Conservation (phyloP, 2,329 filamentous ascomycete species). For the Scleromitrula shiraiana region DNA sequence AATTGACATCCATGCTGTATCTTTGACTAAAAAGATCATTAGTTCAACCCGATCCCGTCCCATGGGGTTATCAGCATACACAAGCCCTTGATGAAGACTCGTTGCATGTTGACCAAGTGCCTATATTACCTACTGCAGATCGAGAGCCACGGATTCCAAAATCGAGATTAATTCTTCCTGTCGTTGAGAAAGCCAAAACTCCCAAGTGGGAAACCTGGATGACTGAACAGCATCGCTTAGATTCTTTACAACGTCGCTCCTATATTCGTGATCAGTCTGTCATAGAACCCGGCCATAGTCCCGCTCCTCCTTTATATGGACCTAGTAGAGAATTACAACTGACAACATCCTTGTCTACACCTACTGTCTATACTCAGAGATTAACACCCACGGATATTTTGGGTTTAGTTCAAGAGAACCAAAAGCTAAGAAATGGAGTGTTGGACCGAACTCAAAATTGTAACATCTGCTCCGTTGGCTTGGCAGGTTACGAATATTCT, state of each 20-base stretch:
- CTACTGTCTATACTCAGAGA: constrained; percentile 1
- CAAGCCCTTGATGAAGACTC: not conserved
- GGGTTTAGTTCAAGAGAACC: constrained; percentile 16
- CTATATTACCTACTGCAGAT: not conserved
- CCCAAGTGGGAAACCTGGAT: constrained; percentile 16
- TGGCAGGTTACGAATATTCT: constrained; percentile 13
- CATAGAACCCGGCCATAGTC: constrained; percentile 21
- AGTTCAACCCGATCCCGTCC: not conserved
- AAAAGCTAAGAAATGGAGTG: constrained; percentile 17
- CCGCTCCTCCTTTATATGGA: constrained; percentile 16
- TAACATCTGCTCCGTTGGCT: constrained; percentile 15
- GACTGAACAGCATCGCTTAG: constrained; percentile 15
- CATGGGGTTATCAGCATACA: constrained; percentile 6
- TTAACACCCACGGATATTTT: constrained; percentile 22
- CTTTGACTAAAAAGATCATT: not conserved
- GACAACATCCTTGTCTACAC: not conserved
- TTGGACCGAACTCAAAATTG: constrained; percentile 19
- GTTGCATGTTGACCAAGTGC: not conserved
- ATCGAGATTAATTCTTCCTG: constrained; percentile 12
- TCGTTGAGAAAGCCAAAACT: constrained; percentile 10
- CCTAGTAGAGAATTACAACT: not conserved
- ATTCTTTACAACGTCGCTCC: constrained; percentile 17
- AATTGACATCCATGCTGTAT: not conserved
- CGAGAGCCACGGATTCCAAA: constrained; percentile 14
- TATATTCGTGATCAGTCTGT: constrained; percentile 19